phyloP scores from a whole-genome alignment of 1,284 basidiomycete genomes.

The Tetrapyrgos nigripes region DNA sequence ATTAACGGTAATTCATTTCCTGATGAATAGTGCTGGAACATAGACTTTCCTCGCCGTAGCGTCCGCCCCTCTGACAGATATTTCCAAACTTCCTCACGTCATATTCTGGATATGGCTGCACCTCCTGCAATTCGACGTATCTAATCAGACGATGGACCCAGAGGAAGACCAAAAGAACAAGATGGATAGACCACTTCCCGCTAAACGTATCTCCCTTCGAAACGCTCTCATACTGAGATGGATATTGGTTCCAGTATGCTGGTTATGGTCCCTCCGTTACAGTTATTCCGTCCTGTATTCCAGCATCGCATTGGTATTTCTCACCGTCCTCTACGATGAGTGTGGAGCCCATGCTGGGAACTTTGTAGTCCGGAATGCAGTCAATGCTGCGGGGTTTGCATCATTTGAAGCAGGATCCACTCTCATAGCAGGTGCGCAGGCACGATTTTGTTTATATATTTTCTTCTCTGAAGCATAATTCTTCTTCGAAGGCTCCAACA shows the following conservation, averaged over 20 bases:
- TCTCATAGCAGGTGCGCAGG: constrained; percentile 7
- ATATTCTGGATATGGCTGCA: constrained; percentile 12
- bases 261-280: constrained; percentile 17
- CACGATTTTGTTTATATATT: background rate
- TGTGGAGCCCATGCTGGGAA: constrained; percentile 3
- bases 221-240: constrained; percentile 3
- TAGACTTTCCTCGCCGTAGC: constrained; percentile 7
- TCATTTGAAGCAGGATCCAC: constrained; percentile 13
- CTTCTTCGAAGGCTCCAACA: no score
- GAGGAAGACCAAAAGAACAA: constrained; percentile 14
- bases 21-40: background rate
- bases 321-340: constrained; percentile 11
- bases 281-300: constrained; percentile 12
- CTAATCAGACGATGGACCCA: constrained; percentile 11
- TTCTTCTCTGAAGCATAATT: background rate
- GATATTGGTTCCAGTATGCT: background rate
- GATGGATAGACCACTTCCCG: constrained; percentile 12
- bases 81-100: background rate
- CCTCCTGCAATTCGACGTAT: constrained; percentile 10
- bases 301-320: background rate
- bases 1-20: background rate
- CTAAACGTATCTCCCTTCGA: constrained; percentile 8
- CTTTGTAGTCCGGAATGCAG: constrained; percentile 2
- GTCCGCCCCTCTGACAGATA: constrained; percentile 21
- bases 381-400: constrained; percentile 7